Evolutionary conservation across 2,329 filamentous ascomycete genomes (phyloP).

Genomic region (Colletotrichum shisoi): DNA sequence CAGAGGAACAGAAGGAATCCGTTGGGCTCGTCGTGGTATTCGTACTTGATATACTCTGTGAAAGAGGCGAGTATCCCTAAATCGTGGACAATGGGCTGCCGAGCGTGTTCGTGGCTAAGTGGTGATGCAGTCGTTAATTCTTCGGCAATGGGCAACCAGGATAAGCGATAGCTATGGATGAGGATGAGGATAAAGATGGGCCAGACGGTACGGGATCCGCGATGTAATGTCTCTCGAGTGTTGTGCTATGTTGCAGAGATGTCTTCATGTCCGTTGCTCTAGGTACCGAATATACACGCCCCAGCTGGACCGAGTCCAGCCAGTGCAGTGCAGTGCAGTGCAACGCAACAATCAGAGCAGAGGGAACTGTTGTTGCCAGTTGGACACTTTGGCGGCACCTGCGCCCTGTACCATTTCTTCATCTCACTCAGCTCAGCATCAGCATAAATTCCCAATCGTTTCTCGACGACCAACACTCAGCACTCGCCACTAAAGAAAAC

Average conservation of each 20-base stretch:
- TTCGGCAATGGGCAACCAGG: neutral
- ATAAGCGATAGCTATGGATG: neutral
- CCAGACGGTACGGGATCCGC: neutral
- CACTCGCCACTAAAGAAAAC: neutral
- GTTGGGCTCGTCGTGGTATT: neutral
- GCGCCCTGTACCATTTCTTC: neutral
- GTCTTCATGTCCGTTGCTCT: neutral
- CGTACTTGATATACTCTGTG: neutral
- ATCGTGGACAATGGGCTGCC: neutral
- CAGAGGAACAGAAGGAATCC: neutral
- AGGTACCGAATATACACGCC: neutral
- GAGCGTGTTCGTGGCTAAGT: too few relatives aligned
- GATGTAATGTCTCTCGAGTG: neutral
- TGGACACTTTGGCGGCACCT: neutral
- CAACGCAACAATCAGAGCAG: neutral
- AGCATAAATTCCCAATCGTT: neutral
- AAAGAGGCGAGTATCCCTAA: neutral
- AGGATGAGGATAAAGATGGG: neutral
- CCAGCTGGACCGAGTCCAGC: neutral
- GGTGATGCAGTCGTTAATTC: neutral
- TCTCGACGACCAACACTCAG: too few relatives aligned
- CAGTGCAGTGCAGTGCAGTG: neutral
- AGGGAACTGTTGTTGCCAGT: neutral
- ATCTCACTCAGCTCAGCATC: neutral
- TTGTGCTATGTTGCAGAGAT: neutral